Evolutionary conservation across 2,329 filamentous ascomycete genomes (phyloP).

Genomic region (Colletotrichum abscissum): DNA sequence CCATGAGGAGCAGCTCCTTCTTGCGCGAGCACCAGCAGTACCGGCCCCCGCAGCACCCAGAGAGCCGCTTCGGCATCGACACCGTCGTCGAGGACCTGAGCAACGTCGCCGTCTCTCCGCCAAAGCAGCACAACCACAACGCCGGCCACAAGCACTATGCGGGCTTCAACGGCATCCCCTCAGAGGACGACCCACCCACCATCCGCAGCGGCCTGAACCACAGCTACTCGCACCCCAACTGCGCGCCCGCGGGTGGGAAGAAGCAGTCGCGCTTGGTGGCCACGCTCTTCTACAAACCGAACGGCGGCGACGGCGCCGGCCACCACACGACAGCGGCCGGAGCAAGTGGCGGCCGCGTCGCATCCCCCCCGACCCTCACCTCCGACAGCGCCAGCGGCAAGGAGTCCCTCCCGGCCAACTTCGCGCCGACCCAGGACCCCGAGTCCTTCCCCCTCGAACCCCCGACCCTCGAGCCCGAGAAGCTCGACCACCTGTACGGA

Average conservation of each 20-base stretch:
- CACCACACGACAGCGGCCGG: not conserved
- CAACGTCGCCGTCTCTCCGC: conserved; percentile 49
- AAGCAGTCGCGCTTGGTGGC: conserved; percentile 66
- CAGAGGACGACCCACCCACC: conserved; percentile 66
- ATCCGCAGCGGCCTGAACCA: conserved; percentile 73
- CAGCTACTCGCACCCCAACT: conserved; percentile 72
- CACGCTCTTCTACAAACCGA: conserved; percentile 72
- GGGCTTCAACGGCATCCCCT: conserved; percentile 71
- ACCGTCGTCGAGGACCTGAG: conserved; percentile 70
- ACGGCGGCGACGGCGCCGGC: conserved; percentile 40
- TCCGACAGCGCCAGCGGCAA: conserved; percentile 49
- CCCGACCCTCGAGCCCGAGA: conserved; percentile 65
- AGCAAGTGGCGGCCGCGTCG: conserved; percentile 41
- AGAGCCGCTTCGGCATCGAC: conserved; percentile 71
- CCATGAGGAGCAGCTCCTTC: conserved; percentile 71
- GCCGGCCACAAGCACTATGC: conserved; percentile 49
- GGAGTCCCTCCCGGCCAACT: conserved; percentile 60
- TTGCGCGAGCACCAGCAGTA: conserved; percentile 73
- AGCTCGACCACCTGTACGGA: conserved; percentile 74
- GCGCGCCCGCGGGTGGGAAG: conserved; percentile 62
- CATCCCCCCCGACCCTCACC: conserved; percentile 47
- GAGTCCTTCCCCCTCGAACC: conserved; percentile 71
- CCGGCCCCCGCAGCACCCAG: conserved; percentile 64
- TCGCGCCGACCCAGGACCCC: conserved; percentile 69
- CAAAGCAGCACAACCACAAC: conserved; percentile 34